These are phyloP conservation scores for Colletotrichum sp. DNA, from an alignment of 2,329 filamentous ascomycete species.

Conservation along the genomic window DNA sequence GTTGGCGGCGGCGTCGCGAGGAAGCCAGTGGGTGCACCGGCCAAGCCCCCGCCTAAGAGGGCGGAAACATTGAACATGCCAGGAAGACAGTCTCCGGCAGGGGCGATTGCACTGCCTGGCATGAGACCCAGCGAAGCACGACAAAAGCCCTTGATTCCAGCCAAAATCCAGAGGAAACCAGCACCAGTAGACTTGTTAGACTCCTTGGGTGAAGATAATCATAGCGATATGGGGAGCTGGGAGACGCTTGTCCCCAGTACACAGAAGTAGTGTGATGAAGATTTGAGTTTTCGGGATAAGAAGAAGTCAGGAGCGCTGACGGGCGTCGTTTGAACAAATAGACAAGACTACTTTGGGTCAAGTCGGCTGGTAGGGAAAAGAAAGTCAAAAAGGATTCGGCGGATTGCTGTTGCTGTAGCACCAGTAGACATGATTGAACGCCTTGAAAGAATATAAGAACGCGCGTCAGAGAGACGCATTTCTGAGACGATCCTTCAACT, in stretches of 20 bases:
- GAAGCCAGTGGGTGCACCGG: constrained; percentile 8
- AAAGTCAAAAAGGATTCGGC: neutral
- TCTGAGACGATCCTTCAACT: neutral
- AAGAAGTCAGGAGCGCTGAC: neutral
- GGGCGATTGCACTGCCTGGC: constrained; percentile 16
- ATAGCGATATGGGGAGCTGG: constrained; percentile 55
- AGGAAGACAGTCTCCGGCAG: constrained; percentile 7
- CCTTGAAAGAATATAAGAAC: neutral
- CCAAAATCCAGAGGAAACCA: constrained; percentile 22
- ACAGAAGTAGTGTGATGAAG: neutral
- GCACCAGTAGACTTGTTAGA: constrained; percentile 48
- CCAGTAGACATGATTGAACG: neutral
- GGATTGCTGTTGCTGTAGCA: neutral
- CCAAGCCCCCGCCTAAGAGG: neutral
- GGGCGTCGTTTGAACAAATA: neutral
- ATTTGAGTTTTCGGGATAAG: neutral
- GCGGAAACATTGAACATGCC: neutral
- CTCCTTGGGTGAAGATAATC: constrained; percentile 50
- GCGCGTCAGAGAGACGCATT: neutral
- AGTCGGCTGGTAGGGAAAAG: neutral
- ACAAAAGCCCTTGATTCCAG: constrained; percentile 11
- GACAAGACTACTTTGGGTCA: neutral
- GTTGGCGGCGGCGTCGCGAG: neutral
- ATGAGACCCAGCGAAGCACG: constrained; percentile 12
- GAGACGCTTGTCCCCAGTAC: constrained; percentile 57